Percentiles rank a stretch among this genome's conserved stretches.
Conservation (phyloP, 2,329 filamentous ascomycete genomes). For the Fusarium agapanthi region DNA sequence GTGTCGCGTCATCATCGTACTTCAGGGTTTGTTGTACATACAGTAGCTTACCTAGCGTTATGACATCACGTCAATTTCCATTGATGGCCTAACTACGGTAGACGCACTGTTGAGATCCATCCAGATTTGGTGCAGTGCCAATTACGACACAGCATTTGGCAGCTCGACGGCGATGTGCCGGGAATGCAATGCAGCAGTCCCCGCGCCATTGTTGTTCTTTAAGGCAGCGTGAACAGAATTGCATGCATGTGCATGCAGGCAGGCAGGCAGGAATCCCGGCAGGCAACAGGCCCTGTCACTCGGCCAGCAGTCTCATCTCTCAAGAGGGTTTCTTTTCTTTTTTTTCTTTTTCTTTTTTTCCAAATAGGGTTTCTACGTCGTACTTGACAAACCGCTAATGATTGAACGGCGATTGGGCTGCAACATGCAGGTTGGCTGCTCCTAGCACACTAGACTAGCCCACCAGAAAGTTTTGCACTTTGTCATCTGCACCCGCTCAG, state of each 20-base stretch:
- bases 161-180: constrained; percentile 15
- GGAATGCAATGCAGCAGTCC: constrained; percentile 30
- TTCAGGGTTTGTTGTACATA: background rate
- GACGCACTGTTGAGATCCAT: constrained; percentile 5
- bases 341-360: background rate
- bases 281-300: background rate
- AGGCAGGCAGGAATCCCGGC: background rate
- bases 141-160: background rate
- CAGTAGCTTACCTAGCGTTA: background rate
- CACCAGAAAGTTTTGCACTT: constrained; percentile 24
- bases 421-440: constrained; percentile 3
- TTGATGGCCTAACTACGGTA: background rate
- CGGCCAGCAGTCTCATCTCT: background rate
- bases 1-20: background rate
- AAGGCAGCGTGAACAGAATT: background rate
- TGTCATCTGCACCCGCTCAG: background rate
- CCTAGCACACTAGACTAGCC: background rate
- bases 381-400: background rate
- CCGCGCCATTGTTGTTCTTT: constrained; percentile 4
- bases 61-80: constrained; percentile 16
- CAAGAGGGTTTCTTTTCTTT: background rate
- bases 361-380: constrained; percentile 21
- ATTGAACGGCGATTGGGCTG: constrained; percentile 3
- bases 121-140: background rate
- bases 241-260: background rate